Evolutionary conservation across 805 yeast genomes (phyloP).

Genomic region (Ogataea ganodermae): DNA sequence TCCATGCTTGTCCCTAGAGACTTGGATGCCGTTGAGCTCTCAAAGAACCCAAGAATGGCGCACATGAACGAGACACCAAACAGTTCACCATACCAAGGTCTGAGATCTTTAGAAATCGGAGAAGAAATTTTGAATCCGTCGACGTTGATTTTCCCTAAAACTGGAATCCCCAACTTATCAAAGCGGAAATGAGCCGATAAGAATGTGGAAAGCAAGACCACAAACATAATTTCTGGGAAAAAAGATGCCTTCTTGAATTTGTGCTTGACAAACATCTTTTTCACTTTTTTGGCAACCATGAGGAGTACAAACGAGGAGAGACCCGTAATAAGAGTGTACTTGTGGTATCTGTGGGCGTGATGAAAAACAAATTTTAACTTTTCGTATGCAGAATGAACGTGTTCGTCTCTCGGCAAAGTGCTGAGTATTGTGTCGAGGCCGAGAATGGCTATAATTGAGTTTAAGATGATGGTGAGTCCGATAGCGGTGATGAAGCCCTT

Average conservation of each 20-base stretch:
- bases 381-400: constrained; percentile 69
- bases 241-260: constrained; percentile 52
- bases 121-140: constrained; percentile 51
- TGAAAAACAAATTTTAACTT: constrained; percentile 60
- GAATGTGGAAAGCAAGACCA: constrained; percentile 63
- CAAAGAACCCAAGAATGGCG: constrained; percentile 88
- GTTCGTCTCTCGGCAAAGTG: constrained; percentile 46
- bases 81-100: constrained; percentile 52
- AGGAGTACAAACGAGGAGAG: constrained; percentile 49
- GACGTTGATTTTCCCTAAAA: constrained; percentile 68
- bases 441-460: constrained; percentile 69
- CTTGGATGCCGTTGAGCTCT: constrained; percentile 90
- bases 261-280: constrained; percentile 37
- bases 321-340: constrained; percentile 64
- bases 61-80: constrained; percentile 73
- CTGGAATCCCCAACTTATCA: constrained; percentile 55
- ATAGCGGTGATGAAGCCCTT: constrained; percentile 86
- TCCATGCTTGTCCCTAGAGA: constrained; percentile 76
- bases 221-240: constrained; percentile 82
- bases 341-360: constrained; percentile 51
- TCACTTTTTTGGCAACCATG: constrained; percentile 43
- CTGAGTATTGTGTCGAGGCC: constrained; percentile 57
- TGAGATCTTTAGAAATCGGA: constrained; percentile 55
- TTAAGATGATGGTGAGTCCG: constrained; percentile 79
- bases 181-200: constrained; percentile 51